These are phyloP conservation scores for Myxozyma geophila DNA, from an alignment of 805 yeast species.

Conservation along the genomic window DNA sequence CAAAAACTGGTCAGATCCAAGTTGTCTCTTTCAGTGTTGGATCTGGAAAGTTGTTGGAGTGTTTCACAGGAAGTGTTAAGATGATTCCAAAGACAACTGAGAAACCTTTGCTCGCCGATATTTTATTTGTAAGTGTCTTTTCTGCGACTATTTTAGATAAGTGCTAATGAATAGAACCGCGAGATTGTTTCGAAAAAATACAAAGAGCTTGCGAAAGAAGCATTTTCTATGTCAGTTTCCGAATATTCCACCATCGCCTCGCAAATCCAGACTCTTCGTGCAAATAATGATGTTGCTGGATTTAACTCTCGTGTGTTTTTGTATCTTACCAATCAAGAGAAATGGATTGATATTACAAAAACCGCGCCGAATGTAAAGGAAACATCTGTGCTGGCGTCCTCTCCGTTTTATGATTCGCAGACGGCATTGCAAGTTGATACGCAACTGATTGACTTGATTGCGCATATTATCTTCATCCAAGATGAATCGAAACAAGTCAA, in stretches of 20 bases:
- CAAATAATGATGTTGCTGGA: slow-evolving; percentile 7
- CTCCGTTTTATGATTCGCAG: slow-evolving; percentile 9
- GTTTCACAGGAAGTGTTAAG: slow-evolving; percentile 27
- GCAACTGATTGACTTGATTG: slow-evolving; percentile 36
- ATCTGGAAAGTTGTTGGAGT: slow-evolving; percentile 29
- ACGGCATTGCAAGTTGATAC: slow-evolving; percentile 37
- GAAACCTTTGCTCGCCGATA: slow-evolving; percentile 15
- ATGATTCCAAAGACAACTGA: slow-evolving; percentile 9
- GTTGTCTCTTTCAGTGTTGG: slow-evolving; percentile 26
- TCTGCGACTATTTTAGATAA: neutral
- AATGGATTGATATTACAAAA: neutral
- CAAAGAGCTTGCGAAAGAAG: slow-evolving; percentile 2
- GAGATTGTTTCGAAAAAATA: slow-evolving; percentile 5
- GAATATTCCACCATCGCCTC: slow-evolving; percentile 1
- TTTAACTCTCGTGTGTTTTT: slow-evolving; percentile 9
- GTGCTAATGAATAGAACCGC: slow-evolving; percentile 1
- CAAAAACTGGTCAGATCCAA: slow-evolving; percentile 16
- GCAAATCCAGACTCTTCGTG: slow-evolving; percentile 4
- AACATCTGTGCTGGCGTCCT: neutral
- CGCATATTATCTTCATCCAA: slow-evolving; percentile 42
- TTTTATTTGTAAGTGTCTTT: slow-evolving; percentile 18
- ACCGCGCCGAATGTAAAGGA: slow-evolving; percentile 9
- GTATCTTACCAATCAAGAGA: slow-evolving; percentile 10
- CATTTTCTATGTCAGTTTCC: neutral
- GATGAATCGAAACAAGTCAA: slow-evolving; percentile 36